These are phyloP conservation scores for Aquilaria sinensis DNA, from an alignment of 345 rosid genomes.

Conservation along the genomic window DNA sequence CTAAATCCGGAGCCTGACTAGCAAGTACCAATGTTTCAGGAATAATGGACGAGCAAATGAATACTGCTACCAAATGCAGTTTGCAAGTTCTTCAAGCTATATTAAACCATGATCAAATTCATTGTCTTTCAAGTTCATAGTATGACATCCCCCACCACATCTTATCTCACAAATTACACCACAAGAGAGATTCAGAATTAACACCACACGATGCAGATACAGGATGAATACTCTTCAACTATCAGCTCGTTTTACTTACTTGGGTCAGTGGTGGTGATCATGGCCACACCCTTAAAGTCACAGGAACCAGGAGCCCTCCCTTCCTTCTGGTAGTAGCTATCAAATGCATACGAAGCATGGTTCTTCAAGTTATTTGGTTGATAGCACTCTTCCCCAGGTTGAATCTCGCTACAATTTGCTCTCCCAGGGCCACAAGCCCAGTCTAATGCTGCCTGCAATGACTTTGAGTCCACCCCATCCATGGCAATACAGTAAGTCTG, in stretches of 20 bases:
- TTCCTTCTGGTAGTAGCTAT: slow-evolving; percentile 93
- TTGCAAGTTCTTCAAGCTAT: too few relatives aligned
- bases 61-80: too few relatives aligned
- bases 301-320: slow-evolving; percentile 75
- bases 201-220: too few relatives aligned
- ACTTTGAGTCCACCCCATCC: slow-evolving; percentile 67
- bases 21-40: too few relatives aligned
- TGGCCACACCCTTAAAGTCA: slow-evolving; percentile 94
- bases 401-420: slow-evolving; percentile 87
- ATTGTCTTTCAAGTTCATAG: too few relatives aligned
- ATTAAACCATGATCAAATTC: too few relatives aligned
- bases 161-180: too few relatives aligned
- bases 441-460: slow-evolving; percentile 87
- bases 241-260: slow-evolving; percentile 41
- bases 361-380: slow-evolving; percentile 81
- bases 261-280: slow-evolving; percentile 94
- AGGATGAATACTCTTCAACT: too few relatives aligned
- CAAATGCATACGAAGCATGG: slow-evolving; percentile 92
- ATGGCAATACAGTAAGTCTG: slow-evolving; percentile 69
- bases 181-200: too few relatives aligned
- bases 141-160: too few relatives aligned
- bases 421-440: slow-evolving; percentile 98
- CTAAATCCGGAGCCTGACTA: too few relatives aligned
- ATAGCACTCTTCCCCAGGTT: slow-evolving; percentile 88
- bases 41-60: too few relatives aligned